These are phyloP conservation scores for Magnolia kwangsiensis DNA, from an alignment of 164 flowering plant species.

Conservation along the genomic window DNA sequence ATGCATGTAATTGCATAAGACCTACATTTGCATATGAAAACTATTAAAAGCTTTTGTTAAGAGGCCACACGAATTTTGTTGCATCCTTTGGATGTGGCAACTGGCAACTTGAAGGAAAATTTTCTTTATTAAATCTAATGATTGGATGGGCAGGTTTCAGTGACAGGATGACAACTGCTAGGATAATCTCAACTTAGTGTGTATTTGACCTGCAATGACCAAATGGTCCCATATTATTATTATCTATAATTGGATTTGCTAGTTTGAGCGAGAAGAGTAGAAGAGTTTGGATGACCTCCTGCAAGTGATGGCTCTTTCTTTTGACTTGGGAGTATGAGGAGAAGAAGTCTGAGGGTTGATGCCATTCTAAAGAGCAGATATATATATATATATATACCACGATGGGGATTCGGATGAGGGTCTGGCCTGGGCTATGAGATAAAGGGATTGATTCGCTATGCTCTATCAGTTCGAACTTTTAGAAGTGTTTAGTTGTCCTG, in stretches of 20 bases:
- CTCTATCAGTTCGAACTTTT: too few relatives aligned
- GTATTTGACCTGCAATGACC: too few relatives aligned
- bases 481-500: too few relatives aligned
- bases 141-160: neutral
- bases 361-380: neutral
- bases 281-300: neutral
- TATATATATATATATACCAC: too few relatives aligned
- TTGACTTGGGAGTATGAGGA: neutral
- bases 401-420: too few relatives aligned
- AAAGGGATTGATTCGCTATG: too few relatives aligned
- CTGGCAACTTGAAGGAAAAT: neutral
- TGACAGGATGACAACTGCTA: neutral
- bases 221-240: too few relatives aligned
- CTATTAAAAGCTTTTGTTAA: neutral
- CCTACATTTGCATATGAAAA: too few relatives aligned
- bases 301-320: neutral
- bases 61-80: neutral
- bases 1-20: neutral
- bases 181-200: neutral
- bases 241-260: too few relatives aligned
- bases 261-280: neutral
- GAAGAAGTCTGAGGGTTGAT: neutral
- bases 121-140: too few relatives aligned
- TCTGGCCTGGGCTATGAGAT: too few relatives aligned
- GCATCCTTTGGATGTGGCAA: neutral